Evolutionary conservation across 2,329 filamentous ascomycete species (phyloP).

Genomic region (Cordyceps pruinosa): DNA sequence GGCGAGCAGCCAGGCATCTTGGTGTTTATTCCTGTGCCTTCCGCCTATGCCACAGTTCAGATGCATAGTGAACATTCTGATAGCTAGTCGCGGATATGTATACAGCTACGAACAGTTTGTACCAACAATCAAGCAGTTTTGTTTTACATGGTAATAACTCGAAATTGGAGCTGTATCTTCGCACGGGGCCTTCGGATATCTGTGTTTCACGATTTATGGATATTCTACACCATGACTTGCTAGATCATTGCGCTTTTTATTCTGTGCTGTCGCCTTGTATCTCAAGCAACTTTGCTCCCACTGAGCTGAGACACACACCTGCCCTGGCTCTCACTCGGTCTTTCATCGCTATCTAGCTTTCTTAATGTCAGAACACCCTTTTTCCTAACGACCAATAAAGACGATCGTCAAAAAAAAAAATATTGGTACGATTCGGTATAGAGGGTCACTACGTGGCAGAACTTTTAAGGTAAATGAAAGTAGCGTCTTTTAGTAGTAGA

Average conservation of each 20-base stretch:
- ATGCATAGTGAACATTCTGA: not conserved
- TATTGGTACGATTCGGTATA: not conserved
- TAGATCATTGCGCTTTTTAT: too few relatives aligned
- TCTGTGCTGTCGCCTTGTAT: too few relatives aligned
- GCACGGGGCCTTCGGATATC: too few relatives aligned
- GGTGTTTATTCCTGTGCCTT: not conserved
- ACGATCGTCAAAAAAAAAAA: not conserved
- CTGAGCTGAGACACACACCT: not conserved
- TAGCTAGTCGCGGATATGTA: not conserved
- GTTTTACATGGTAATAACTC: too few relatives aligned
- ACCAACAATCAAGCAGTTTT: too few relatives aligned
- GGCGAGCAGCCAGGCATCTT: not conserved
- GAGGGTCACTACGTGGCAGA: not conserved
- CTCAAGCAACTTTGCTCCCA: not conserved
- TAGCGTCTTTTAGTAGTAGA: not conserved
- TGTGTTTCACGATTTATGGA: too few relatives aligned
- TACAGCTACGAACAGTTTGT: not conserved
- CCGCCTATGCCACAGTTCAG: not conserved
- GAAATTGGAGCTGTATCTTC: too few relatives aligned
- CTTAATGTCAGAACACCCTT: not conserved
- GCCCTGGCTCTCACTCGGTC: not conserved
- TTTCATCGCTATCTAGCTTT: not conserved
- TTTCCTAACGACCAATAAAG: not conserved
- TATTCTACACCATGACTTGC: too few relatives aligned
- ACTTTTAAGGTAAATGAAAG: not conserved